Conservation (phyloP, 108 stramenopile genomes). For the Fistulifera pelliculosa region DNA sequence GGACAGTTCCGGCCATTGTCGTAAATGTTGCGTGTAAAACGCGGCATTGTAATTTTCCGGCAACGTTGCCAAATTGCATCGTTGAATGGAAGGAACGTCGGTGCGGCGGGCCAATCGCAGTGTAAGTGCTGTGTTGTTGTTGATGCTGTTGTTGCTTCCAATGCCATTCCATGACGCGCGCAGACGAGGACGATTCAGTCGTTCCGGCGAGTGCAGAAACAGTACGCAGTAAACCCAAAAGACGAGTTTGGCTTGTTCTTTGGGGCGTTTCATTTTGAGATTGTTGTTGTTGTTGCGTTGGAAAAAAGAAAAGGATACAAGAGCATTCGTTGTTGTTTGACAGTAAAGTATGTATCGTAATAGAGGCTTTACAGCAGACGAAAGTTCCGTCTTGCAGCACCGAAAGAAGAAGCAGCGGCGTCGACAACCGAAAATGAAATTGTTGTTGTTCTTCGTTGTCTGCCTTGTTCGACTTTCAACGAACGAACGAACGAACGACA, state of each 20-base stretch:
- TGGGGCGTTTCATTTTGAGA: slow-evolving; percentile 23
- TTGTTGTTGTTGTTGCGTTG: too few relatives aligned
- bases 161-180: background rate
- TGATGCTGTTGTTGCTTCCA: background rate
- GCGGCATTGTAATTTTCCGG: slow-evolving; percentile 86
- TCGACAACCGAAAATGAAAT: too few relatives aligned
- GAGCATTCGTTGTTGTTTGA: too few relatives aligned
- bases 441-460: too few relatives aligned
- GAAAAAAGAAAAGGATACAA: too few relatives aligned
- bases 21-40: slow-evolving; percentile 73
- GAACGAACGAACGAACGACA: too few relatives aligned
- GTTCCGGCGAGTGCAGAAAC: slow-evolving; percentile 47
- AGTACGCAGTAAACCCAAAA: slow-evolving; percentile 52
- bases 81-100: slow-evolving; percentile 66
- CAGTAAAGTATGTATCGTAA: too few relatives aligned
- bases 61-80: slow-evolving; percentile 77
- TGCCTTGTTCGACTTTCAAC: too few relatives aligned
- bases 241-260: slow-evolving; percentile 43
- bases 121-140: slow-evolving; percentile 2
- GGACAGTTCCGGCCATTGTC: slow-evolving; percentile 75
- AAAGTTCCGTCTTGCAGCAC: too few relatives aligned
- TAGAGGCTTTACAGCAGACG: too few relatives aligned
- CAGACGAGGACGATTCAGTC: background rate
- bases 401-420: too few relatives aligned
- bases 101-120: slow-evolving; percentile 62